Evolutionary conservation across 1,139 yeast genomes (phyloP).

Genomic region (Geotrichum candidum): DNA sequence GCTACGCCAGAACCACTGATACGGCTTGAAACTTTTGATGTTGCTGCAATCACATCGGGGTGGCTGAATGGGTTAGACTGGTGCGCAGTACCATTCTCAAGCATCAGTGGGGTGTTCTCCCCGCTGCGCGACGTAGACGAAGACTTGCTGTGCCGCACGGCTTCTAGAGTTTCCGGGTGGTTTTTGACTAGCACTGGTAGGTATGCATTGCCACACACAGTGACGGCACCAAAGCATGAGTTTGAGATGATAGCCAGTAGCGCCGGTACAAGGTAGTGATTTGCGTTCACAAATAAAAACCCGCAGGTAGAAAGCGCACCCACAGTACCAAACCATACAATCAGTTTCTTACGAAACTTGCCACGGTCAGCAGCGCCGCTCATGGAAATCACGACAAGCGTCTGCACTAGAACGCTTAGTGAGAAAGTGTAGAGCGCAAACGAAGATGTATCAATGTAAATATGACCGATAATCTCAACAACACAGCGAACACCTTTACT

Average conservation of each 20-base stretch:
- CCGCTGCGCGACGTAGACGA: not conserved
- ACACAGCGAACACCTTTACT: slow-evolving; percentile 36
- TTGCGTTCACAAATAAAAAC: slow-evolving; percentile 40
- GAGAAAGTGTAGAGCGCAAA: slow-evolving; percentile 66
- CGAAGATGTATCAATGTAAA: slow-evolving; percentile 58
- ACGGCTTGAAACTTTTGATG: slow-evolving; percentile 32
- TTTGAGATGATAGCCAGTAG: slow-evolving; percentile 54
- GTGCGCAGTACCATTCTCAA: slow-evolving; percentile 7
- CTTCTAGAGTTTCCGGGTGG: slow-evolving; percentile 23
- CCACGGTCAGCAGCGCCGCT: slow-evolving; percentile 64
- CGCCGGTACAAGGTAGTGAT: slow-evolving; percentile 51
- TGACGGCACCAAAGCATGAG: slow-evolving; percentile 65
- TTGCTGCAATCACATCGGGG: slow-evolving; percentile 15
- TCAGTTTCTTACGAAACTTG: slow-evolving; percentile 44
- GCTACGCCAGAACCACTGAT: slow-evolving; percentile 65
- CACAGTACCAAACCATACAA: slow-evolving; percentile 48
- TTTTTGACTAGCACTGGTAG: slow-evolving; percentile 50
- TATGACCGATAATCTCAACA: slow-evolving; percentile 42
- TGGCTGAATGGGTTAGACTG: slow-evolving; percentile 10
- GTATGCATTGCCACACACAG: slow-evolving; percentile 69
- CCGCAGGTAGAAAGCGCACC: slow-evolving; percentile 50
- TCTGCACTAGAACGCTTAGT: slow-evolving; percentile 55
- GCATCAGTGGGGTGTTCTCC: slow-evolving; percentile 2
- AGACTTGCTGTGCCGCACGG: slow-evolving; percentile 6
- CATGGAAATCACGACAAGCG: slow-evolving; percentile 57